Evolutionary conservation across 768 basidiomycete species (phyloP), one percentile per base, ranked within the genome.

Genomic region (Serendipita vermifera): DNA sequence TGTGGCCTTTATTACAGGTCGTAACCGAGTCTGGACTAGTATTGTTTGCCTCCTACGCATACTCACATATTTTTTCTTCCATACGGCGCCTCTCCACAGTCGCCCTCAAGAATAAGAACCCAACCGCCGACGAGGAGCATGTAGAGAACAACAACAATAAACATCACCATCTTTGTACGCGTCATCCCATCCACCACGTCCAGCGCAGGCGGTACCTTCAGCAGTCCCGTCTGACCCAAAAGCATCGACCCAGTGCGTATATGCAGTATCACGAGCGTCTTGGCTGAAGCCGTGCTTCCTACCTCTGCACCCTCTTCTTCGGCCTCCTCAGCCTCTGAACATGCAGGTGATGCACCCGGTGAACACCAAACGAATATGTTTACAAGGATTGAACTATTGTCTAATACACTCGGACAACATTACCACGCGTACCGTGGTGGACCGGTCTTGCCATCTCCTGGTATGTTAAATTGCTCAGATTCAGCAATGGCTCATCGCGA

Each of bases 1-100:
- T n/a, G n/a, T n/a, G n/a, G n/a, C n/a, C n/a, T n/a, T n/a, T n/a
- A n/a, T n/a, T n/a, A n/a, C n/a, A n/a, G n/a, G n/a, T n/a, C n/a
- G n/a, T n/a, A n/a, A n/a, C n/a, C n/a, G n/a, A n/a, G n/a, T n/a
- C n/a, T n/a, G n/a, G n/a, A n/a, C n/a, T n/a, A n/a, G n/a, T n/a
- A n/a, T n/a, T n/a, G n/a, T n/a, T n/a, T n/a, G n/a, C n/a, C n/a
- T n/a, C n/a, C n/a, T n/a, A n/a, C n/a, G n/a, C n/a, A n/a, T 61
- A 41, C 61, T 54, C 64, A 67, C 68, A 69, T 63, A 67, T 51
- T 69, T 63, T 40, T 63, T 33, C 59, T 27, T n/a, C n/a, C n/a
- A 15, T 63, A 90, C 87, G 90, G 88, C 84, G 87, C 58, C 88
- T 91, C 59, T 90, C 87, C 6, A 86, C 88, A 7, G 87, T 88